These are phyloP conservation scores for Chaetomium sp. DNA, from an alignment of 2,329 filamentous ascomycete species.

Conservation along the genomic window DNA sequence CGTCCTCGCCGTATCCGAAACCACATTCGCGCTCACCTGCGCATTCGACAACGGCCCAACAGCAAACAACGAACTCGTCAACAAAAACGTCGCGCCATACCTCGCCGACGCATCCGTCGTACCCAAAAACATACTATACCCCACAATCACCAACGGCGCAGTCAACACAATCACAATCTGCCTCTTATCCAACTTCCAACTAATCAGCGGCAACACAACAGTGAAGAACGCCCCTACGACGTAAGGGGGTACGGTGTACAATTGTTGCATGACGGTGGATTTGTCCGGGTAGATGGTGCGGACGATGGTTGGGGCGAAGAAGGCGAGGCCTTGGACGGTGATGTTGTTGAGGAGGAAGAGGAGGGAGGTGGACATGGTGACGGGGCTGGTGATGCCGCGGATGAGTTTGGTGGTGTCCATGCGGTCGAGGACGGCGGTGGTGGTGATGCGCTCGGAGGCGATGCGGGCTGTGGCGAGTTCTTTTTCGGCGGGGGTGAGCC, in stretches of 20 bases:
- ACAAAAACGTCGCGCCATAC: slow-evolving; percentile 63
- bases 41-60: slow-evolving; percentile 60
- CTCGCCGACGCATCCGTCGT: slow-evolving; percentile 43
- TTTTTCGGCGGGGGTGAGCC: slow-evolving; percentile 58
- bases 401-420: slow-evolving; percentile 43
- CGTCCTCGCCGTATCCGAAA: slow-evolving; percentile 60
- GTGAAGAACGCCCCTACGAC: slow-evolving; percentile 59
- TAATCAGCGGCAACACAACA: slow-evolving; percentile 50
- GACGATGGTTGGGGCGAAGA: slow-evolving; percentile 68
- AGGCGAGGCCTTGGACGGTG: slow-evolving; percentile 65
- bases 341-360: slow-evolving; percentile 62
- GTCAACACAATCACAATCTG: slow-evolving; percentile 53
- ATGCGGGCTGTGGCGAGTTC: slow-evolving; percentile 53
- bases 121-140: slow-evolving; percentile 63
- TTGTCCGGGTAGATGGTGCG: slow-evolving; percentile 57
- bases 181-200: slow-evolving; percentile 53
- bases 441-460: slow-evolving; percentile 54
- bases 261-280: slow-evolving; percentile 55
- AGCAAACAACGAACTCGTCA: slow-evolving; percentile 55
- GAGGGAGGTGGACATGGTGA: slow-evolving; percentile 42
- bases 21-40: slow-evolving; percentile 60
- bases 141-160: slow-evolving; percentile 56
- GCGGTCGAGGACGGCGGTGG: slow-evolving; percentile 53
- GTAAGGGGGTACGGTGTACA: slow-evolving; percentile 65
- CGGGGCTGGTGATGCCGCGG: slow-evolving; percentile 57